Conservation (phyloP, 768 basidiomycete species). For the Macrocybe gigantea region DNA sequence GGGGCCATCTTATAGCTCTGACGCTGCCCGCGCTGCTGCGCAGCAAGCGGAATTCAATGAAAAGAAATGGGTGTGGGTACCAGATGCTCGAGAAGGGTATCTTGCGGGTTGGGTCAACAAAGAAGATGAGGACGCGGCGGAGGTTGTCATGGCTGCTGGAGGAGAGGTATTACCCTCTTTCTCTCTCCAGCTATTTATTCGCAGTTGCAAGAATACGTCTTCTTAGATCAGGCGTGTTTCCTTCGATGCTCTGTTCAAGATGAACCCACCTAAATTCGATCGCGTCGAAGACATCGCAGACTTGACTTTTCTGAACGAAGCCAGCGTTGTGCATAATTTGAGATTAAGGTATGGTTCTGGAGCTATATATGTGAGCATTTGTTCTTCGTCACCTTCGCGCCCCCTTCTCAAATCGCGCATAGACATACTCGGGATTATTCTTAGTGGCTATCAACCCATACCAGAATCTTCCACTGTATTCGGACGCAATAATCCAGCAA, state of each 20-base stretch:
- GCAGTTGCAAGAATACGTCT: not conserved
- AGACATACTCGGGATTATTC: conserved; percentile 96
- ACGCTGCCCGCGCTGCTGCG: conserved; percentile 80
- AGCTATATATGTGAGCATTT: conserved; percentile 75
- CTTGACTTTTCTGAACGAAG: conserved; percentile 96
- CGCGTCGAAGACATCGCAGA: conserved; percentile 97
- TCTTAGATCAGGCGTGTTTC: conserved; percentile 46
- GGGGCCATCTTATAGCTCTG: conserved; percentile 47
- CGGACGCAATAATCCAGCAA: conserved; percentile 80
- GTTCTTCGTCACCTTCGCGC: not conserved
- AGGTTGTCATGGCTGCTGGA: conserved; percentile 79
- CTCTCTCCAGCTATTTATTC: not conserved
- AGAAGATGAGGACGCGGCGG: conserved; percentile 77
- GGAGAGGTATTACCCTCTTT: conserved; percentile 57
- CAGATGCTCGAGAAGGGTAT: conserved; percentile 89
- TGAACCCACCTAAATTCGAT: conserved; percentile 99
- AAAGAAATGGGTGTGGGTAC: conserved; percentile 99
- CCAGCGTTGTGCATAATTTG: conserved; percentile 97
- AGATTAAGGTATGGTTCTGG: conserved; percentile 87
- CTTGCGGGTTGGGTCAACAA: conserved; percentile 90
- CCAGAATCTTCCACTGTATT: conserved; percentile 86
- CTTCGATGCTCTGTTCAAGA: conserved; percentile 81
- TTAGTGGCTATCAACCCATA: conserved; percentile 99
- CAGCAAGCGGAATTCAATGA: conserved; percentile 95
- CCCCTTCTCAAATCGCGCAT: conserved; percentile 4